phyloP scores from a whole-genome alignment of 768 basidiomycete genomes.

The Scleroderma bovista region DNA sequence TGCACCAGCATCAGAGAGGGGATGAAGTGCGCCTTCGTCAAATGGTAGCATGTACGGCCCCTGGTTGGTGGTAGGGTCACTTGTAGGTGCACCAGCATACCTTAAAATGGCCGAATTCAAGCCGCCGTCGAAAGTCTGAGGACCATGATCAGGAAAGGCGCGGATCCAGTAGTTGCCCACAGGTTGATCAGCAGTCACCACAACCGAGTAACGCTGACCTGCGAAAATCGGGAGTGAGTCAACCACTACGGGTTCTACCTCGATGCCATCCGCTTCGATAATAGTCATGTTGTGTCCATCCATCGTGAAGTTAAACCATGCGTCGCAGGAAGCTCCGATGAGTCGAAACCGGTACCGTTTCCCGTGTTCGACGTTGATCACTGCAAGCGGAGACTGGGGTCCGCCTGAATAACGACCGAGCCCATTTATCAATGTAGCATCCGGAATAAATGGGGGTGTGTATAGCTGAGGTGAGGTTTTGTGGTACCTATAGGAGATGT shows the following conservation, averaged over 20 bases:
- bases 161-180: slow-evolving; percentile 42
- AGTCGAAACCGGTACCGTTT: slow-evolving; percentile 39
- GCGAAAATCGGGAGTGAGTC: slow-evolving; percentile 40
- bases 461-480: slow-evolving; percentile 11
- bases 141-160: slow-evolving; percentile 24
- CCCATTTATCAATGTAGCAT: slow-evolving; percentile 44
- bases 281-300: slow-evolving; percentile 34
- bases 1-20: slow-evolving; percentile 21
- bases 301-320: slow-evolving; percentile 28
- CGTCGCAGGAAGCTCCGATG: slow-evolving; percentile 30
- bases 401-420: slow-evolving; percentile 35
- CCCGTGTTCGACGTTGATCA: slow-evolving; percentile 34
- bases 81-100: slow-evolving; percentile 30
- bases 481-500: slow-evolving; percentile 21
- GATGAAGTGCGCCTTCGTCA: slow-evolving; percentile 31
- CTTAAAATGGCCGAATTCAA: slow-evolving; percentile 37
- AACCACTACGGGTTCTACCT: slow-evolving; percentile 28
- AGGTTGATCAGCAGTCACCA: slow-evolving; percentile 34
- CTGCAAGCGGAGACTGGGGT: slow-evolving; percentile 29
- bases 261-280: slow-evolving; percentile 41
- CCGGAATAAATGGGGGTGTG: slow-evolving; percentile 19
- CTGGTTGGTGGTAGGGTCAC: slow-evolving; percentile 32
- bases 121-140: slow-evolving; percentile 29
- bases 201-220: slow-evolving; percentile 38
- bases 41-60: slow-evolving; percentile 15